Base-by-base conservation (phyloP, 192 early-diverging fungal genomes). In the Coemansia sp. region DNA sequence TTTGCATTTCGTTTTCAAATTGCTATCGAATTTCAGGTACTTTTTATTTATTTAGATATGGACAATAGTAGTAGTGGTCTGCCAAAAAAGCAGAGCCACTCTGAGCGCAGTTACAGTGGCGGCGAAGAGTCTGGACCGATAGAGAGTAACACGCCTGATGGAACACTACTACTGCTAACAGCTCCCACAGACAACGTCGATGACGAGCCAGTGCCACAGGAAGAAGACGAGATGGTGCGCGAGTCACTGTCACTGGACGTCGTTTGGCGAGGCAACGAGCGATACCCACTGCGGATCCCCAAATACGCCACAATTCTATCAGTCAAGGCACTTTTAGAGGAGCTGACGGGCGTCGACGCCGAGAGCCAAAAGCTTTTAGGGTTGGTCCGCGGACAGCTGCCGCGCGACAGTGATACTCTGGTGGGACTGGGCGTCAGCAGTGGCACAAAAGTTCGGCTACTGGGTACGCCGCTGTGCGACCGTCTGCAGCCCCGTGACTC, bases 301-400 rank as follows among this genome's bases (percentile, higher is more conserved):
- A 71, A 75, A 32, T 70, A 81, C 60, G 74, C 78, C 10, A 81
- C 78, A 10, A 64, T 81, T 11, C 52, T 73, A 4, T 81, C 78
- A 15, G 64, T 81, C 10, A 81, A 81, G 56, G 60, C 56, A 30
- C 70, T 83, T 55, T 52, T 88, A 20, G 83, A 85, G 49, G 89
- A 87, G 47, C 66, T 89, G 44, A 93, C 91, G 0, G 78, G 85
- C 32, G 89, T 93, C 4, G 84, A 84, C 15, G 83, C 86, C 10
- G 69, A 77, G 40, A 72, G 86, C 58, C 89, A 90, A 67, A 93
- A 93, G 61, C 84, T 93, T n/a, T 78, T 93, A 55, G 87, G 87
- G 2, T 73, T 93, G 8, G 86, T 88, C 34, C 87, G 85, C 62
- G 89, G 90, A 20, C 82, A 84, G 65, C 67, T 91, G 49, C 91